Conservation (phyloP, 306 rosid genomes). For the Hylodesmum podocarpum region DNA sequence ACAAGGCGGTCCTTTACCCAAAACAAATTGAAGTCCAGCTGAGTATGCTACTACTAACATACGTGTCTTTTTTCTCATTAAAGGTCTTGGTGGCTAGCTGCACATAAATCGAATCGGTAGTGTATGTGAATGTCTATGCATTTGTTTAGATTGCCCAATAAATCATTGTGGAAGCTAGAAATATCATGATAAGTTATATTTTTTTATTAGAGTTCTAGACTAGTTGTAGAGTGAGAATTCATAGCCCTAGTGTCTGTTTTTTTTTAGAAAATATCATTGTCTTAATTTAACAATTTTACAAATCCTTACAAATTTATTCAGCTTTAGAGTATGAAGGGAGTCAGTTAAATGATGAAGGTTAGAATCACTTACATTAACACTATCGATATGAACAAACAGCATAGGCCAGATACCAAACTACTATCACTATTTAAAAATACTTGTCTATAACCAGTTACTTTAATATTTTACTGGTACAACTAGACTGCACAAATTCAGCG, state of each 20-base stretch:
- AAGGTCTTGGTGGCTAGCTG: conserved; percentile 29
- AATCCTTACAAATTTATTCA: too few relatives aligned
- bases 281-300: too few relatives aligned
- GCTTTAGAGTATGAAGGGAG: too few relatives aligned
- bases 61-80: neutral
- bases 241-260: neutral
- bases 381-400: too few relatives aligned
- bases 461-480: too few relatives aligned
- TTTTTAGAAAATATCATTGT: too few relatives aligned
- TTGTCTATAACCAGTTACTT: too few relatives aligned
- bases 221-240: conserved; percentile 23
- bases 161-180: conserved; percentile 16
- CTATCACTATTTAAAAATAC: too few relatives aligned
- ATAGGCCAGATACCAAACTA: too few relatives aligned
- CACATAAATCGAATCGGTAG: conserved; percentile 12
- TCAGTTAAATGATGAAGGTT: too few relatives aligned
- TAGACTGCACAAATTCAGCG: too few relatives aligned
- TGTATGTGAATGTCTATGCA: neutral
- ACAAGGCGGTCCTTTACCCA: conserved; percentile 42
- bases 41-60: conserved; percentile 28
- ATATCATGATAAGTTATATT: neutral
- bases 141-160: conserved; percentile 24
- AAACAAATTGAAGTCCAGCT: conserved; percentile 63
- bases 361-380: too few relatives aligned
- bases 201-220: neutral